phyloP scores from a whole-genome alignment of 2,329 filamentous ascomycete species.

The Phyllosticta capitalensis region DNA sequence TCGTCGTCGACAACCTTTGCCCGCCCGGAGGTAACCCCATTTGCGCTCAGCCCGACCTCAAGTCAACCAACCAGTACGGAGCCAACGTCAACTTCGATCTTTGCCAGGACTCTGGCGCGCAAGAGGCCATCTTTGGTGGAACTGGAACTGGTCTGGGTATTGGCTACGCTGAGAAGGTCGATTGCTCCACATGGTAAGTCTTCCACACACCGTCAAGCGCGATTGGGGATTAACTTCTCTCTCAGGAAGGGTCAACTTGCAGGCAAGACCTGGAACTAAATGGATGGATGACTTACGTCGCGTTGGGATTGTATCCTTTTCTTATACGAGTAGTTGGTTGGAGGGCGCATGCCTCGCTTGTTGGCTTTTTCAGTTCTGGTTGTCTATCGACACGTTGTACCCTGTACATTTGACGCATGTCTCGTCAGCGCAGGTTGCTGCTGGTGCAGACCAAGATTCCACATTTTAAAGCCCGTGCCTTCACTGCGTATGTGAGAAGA shows the following conservation, averaged over 20 bases:
- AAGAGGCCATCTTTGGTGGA: conserved; percentile 26
- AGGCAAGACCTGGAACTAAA: background rate
- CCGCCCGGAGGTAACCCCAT: conserved; percentile 29
- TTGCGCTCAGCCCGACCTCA: conserved; percentile 25
- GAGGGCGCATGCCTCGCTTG: background rate
- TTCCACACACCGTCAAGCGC: no score
- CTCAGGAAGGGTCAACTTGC: background rate
- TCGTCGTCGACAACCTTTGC: conserved; percentile 34
- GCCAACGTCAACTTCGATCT: conserved; percentile 34
- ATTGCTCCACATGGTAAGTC: conserved; percentile 15
- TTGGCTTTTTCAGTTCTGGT: background rate
- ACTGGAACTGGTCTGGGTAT: conserved; percentile 22
- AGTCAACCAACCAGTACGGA: conserved; percentile 29
- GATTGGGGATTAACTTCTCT: background rate
- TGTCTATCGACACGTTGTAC: background rate
- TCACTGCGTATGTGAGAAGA: no score
- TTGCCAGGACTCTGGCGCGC: conserved; percentile 30
- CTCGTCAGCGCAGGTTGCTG: background rate
- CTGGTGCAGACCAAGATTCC: background rate
- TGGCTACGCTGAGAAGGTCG: conserved; percentile 24
- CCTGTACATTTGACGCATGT: background rate
- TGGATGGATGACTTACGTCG: background rate
- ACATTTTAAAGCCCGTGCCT: background rate
- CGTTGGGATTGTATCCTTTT: background rate
- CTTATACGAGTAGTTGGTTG: no score